These are phyloP conservation scores for Leccinum obscurum DNA, from an alignment of 768 basidiomycete genomes.

Conservation along the genomic window DNA sequence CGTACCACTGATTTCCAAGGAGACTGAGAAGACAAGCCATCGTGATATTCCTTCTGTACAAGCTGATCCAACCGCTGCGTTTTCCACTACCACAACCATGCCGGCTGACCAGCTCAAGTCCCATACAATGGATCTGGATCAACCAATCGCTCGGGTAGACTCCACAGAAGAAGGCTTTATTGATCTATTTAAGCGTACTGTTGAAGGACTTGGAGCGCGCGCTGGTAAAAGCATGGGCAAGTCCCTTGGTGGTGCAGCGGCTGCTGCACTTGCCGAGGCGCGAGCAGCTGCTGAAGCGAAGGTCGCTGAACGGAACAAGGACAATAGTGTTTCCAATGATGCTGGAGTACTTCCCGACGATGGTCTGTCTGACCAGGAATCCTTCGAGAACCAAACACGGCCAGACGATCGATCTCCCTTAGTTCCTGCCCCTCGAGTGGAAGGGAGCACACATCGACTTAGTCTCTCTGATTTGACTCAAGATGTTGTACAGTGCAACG, in stretches of 20 bases:
- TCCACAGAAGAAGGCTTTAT: slow-evolving; percentile 49
- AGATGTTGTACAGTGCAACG: slow-evolving; percentile 28
- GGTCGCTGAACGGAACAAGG: slow-evolving; percentile 62
- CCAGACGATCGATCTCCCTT: slow-evolving; percentile 1
- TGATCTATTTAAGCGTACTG: slow-evolving; percentile 67
- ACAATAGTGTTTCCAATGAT: slow-evolving; percentile 34
- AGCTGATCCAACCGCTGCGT: not conserved
- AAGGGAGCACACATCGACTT: slow-evolving; percentile 38
- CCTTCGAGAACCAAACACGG: not conserved
- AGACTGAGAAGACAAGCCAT: slow-evolving; percentile 8
- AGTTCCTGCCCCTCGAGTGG: not conserved
- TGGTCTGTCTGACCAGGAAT: slow-evolving; percentile 10
- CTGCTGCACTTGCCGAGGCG: slow-evolving; percentile 64
- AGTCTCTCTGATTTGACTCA: slow-evolving; percentile 64
- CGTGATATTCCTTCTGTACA: slow-evolving; percentile 6
- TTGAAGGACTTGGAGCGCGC: slow-evolving; percentile 64
- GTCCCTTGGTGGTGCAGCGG: slow-evolving; percentile 55
- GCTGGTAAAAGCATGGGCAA: slow-evolving; percentile 59
- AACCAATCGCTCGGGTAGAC: slow-evolving; percentile 12
- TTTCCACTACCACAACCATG: not conserved
- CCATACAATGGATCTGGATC: slow-evolving; percentile 26
- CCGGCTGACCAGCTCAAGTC: slow-evolving; percentile 18
- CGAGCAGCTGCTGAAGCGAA: slow-evolving; percentile 65
- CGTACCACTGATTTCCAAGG: slow-evolving; percentile 21
- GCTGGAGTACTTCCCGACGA: slow-evolving; percentile 29